These are phyloP conservation scores for Schizosaccharomyces cryophilus DNA, from an alignment of 805 yeast species.

Conservation along the genomic window DNA sequence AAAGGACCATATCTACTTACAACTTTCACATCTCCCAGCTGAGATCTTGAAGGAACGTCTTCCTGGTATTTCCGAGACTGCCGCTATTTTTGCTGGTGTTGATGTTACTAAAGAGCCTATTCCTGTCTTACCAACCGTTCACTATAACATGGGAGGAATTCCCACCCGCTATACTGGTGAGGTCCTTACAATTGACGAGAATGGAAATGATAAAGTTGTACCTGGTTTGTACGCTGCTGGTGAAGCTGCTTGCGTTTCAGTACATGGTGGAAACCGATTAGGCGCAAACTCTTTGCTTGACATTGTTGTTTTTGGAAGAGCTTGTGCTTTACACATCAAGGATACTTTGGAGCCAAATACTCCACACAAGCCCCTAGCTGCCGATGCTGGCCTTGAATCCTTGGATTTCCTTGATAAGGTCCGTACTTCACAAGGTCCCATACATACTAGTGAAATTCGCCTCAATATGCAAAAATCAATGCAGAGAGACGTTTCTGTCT, in stretches of 20 bases:
- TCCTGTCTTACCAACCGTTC: slow-evolving; percentile 94
- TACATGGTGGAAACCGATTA: slow-evolving; percentile 96
- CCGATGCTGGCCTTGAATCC: slow-evolving; percentile 71
- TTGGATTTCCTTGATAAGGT: slow-evolving; percentile 71
- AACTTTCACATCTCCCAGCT: slow-evolving; percentile 82
- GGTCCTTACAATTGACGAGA: slow-evolving; percentile 55
- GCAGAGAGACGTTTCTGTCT: slow-evolving; percentile 94
- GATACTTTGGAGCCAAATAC: slow-evolving; percentile 69
- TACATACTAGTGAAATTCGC: slow-evolving; percentile 71
- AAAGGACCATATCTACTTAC: slow-evolving; percentile 86
- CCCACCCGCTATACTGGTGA: slow-evolving; percentile 97
- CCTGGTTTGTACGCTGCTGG: slow-evolving; percentile 94
- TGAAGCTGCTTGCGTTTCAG: slow-evolving; percentile 97
- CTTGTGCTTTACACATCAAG: slow-evolving; percentile 77
- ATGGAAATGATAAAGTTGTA: slow-evolving; percentile 73
- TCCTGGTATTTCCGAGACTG: slow-evolving; percentile 98
- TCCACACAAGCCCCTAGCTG: slow-evolving; percentile 61
- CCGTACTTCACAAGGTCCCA: slow-evolving; percentile 65
- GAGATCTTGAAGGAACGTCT: slow-evolving; percentile 78
- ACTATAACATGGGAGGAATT: slow-evolving; percentile 98
- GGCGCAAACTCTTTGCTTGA: slow-evolving; percentile 96
- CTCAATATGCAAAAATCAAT: slow-evolving; percentile 79
- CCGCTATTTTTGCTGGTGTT: slow-evolving; percentile 94
- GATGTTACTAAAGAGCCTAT: slow-evolving; percentile 98
- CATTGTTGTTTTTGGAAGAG: slow-evolving; percentile 94